Base-by-base conservation (phyloP, 257 asterid species). In the Salvia rosmarinus region DNA sequence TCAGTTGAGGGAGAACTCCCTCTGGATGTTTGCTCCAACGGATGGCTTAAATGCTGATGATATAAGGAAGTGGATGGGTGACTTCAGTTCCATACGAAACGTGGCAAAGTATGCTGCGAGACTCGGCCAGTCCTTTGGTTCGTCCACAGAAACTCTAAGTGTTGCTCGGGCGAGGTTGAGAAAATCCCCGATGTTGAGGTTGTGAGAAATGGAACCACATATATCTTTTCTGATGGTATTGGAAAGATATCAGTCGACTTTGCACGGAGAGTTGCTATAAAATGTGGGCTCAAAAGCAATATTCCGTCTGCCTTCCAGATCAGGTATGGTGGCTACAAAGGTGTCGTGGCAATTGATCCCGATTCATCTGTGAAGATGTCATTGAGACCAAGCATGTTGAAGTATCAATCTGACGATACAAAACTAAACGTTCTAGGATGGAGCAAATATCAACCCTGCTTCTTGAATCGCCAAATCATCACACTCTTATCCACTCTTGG, bases 61-160 rank as follows among this genome's bases (percentile, higher is more conserved):
- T 46, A 90, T 90, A 44, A 86, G 98, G 75, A 30, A 32, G 10
- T 90, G 96, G 96, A 90, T 93, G 98, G 98, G 98, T 0, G 86
- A 93, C 69, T 93, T 90, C 76, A 73, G 76, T 2, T 47, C 76
- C 57, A 93, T 93, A 58, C 84, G 78, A 78, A 93, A 93, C 12
- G 96, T 93, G 61, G 96, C 97, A 1, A 93, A 93, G 63, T 90
- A 90, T 79, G 95, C 98, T 14, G 96, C 98, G 0, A 86, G 98
- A 77, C 97, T 93, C 21, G 98, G 96, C 10, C 97, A 90, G 68
- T 90, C 97, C 4, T 92, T 92, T 39, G 83, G 97, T 73, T 92
- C 98, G 34, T 90, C 98, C n/a, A 88, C 67, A 0, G 98, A 93
- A 71, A 89, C 97, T 1, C 72, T 86, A 11, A 86, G 78, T 59